phyloP scores from a whole-genome alignment of 1,284 basidiomycete species.

The Ustilago trichophora region DNA sequence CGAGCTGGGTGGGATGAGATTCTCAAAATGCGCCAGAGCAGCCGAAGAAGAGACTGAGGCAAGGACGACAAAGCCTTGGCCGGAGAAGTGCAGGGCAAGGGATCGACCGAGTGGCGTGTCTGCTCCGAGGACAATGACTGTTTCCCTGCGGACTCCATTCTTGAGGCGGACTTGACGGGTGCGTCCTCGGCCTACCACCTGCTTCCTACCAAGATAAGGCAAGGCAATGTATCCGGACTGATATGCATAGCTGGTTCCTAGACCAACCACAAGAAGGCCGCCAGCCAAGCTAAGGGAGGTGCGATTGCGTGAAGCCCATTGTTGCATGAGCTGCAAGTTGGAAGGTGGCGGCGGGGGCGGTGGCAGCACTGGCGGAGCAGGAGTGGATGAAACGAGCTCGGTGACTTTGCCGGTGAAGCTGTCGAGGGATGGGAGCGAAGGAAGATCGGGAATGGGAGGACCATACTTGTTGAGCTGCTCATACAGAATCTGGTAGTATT shows the following conservation, averaged over 20 bases:
- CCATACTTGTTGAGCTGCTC: slow-evolving; percentile 55
- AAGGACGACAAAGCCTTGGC: slow-evolving; percentile 61
- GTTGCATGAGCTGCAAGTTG: slow-evolving; percentile 10
- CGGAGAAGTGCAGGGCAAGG: slow-evolving; percentile 49
- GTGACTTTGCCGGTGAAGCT: slow-evolving; percentile 30
- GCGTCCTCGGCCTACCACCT: slow-evolving; percentile 16
- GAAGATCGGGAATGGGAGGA: slow-evolving; percentile 34
- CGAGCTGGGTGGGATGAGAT: slow-evolving; percentile 52
- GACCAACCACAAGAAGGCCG: slow-evolving; percentile 35
- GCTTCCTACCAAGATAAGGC: slow-evolving; percentile 38
- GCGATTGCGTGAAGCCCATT: slow-evolving; percentile 27
- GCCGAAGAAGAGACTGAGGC: slow-evolving; percentile 51
- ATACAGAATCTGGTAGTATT: slow-evolving; percentile 54
- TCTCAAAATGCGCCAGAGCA: slow-evolving; percentile 52
- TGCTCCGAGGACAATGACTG: slow-evolving; percentile 61
- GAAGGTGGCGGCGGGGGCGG: slow-evolving; percentile 49
- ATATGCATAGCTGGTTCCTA: slow-evolving; percentile 42
- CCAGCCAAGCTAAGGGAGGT: slow-evolving; percentile 21
- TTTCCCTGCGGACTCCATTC: slow-evolving; percentile 54
- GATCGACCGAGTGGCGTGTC: slow-evolving; percentile 62
- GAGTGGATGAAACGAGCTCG: slow-evolving; percentile 24
- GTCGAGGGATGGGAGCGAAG: slow-evolving; percentile 44
- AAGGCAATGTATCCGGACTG: slow-evolving; percentile 30
- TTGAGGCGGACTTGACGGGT: slow-evolving; percentile 34
- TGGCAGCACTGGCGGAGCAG: slow-evolving; percentile 27